Evolutionary conservation across 1,284 basidiomycete genomes (phyloP).

Genomic region (Leccinum proliferum): DNA sequence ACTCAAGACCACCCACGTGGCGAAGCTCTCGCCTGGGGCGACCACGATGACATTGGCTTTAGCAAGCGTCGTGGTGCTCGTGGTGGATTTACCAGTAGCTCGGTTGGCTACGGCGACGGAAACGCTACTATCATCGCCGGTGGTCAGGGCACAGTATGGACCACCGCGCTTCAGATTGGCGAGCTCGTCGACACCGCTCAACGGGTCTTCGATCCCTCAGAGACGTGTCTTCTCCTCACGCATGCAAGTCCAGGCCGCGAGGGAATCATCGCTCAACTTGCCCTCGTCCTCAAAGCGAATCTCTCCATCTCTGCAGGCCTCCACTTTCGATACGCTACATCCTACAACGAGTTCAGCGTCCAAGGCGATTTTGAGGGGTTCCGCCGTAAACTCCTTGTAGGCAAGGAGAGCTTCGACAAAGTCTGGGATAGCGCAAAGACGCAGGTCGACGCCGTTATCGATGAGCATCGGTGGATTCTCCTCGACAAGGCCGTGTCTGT

Average conservation of each 20-base stretch:
- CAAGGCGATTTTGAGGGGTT: no score
- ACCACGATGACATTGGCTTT: no score
- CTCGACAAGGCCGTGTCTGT: no score
- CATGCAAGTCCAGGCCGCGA: conserved; percentile 93
- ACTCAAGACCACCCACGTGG: no score
- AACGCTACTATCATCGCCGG: conserved; percentile 79
- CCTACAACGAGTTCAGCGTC: conserved; percentile 59
- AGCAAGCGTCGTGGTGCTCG: no score
- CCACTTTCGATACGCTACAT: conserved; percentile 95
- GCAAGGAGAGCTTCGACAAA: no score
- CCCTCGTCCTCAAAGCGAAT: conserved; percentile 90
- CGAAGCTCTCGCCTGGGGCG: no score
- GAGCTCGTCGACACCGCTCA: conserved; percentile 98
- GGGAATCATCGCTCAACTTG: conserved; percentile 88
- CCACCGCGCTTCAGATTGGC: conserved; percentile 94
- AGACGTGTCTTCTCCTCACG: conserved; percentile 91
- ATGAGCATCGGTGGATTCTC: no score
- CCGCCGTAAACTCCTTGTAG: no score
- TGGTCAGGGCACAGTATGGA: conserved; percentile 99
- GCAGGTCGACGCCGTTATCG: no score
- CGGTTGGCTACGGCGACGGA: conserved; percentile 60
- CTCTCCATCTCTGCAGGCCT: conserved; percentile 92
- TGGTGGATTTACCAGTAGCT: no score
- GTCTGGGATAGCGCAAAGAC: no score
- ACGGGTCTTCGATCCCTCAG: conserved; percentile 87